Percentiles rank a stretch among this genome's conserved stretches.
Evolutionary conservation across 139 green algal species (phyloP).

Genomic region (Picochlorum costavermella): DNA sequence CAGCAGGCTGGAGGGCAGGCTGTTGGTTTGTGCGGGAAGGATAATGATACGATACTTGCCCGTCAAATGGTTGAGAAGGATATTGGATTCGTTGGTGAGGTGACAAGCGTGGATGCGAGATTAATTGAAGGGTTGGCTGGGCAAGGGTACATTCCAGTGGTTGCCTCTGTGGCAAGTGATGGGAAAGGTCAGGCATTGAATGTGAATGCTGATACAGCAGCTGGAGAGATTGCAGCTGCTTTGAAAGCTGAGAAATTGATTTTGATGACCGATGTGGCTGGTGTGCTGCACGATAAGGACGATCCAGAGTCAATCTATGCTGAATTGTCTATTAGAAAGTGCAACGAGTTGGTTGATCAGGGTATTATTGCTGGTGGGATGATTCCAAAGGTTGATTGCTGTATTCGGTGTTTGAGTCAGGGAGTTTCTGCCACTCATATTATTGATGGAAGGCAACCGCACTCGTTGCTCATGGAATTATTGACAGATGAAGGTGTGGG

Average conservation of each 20-base stretch:
- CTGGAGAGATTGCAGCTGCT: slow-evolving; percentile 88
- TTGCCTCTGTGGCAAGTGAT: slow-evolving; percentile 89
- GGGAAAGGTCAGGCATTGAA: slow-evolving; percentile 85
- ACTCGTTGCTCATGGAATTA: slow-evolving; percentile 96
- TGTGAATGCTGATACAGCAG: slow-evolving; percentile 96
- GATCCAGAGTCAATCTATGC: slow-evolving; percentile 69
- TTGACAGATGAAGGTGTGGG: slow-evolving; percentile 92
- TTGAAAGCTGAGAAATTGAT: slow-evolving; percentile 97
- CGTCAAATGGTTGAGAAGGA: slow-evolving; percentile 83
- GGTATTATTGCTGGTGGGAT: slow-evolving; percentile 93
- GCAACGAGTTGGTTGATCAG: slow-evolving; percentile 69
- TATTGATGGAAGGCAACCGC: slow-evolving; percentile 88
- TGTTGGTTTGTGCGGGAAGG: slow-evolving; percentile 95
- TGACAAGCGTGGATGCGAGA: slow-evolving; percentile 67
- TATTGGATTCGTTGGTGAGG: slow-evolving; percentile 92
- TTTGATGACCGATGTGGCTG: slow-evolving; percentile 96
- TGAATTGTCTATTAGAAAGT: slow-evolving; percentile 60
- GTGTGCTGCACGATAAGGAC: slow-evolving; percentile 84
- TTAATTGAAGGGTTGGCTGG: slow-evolving; percentile 46
- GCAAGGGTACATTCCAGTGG: slow-evolving; percentile 84
- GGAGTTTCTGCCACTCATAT: slow-evolving; percentile 93
- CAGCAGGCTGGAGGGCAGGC: slow-evolving; percentile 82
- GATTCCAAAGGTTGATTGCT: slow-evolving; percentile 82
- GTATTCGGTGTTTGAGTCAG: slow-evolving; percentile 85
- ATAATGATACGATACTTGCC: slow-evolving; percentile 76